Evolutionary conservation across 2,329 filamentous ascomycete genomes (phyloP).

Genomic region (Grosmannia huntii): DNA sequence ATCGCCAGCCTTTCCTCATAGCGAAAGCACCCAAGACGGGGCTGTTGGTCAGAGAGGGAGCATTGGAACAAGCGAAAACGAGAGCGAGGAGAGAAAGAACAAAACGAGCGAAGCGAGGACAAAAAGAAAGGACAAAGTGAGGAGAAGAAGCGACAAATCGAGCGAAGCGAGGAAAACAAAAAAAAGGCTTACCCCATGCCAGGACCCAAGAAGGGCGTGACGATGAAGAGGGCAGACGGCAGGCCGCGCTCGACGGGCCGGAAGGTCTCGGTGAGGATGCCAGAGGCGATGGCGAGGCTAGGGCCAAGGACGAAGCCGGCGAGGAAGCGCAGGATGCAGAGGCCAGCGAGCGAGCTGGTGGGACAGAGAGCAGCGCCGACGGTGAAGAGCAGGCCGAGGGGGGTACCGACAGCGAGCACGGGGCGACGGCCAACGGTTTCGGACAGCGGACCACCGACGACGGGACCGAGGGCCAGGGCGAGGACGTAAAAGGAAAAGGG

Average conservation of each 20-base stretch:
- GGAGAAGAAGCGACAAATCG: not conserved
- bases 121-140: not conserved
- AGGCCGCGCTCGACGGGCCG: conserved; percentile 26
- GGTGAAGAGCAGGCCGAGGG: conserved; percentile 40
- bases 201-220: conserved; percentile 40
- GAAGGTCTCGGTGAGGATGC: conserved; percentile 37
- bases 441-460: conserved; percentile 44
- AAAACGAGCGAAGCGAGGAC: not conserved
- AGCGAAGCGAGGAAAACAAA: not conserved
- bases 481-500: conserved; percentile 47
- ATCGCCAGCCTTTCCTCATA: conserved; percentile 35
- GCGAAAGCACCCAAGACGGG: conserved; percentile 37
- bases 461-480: conserved; percentile 46
- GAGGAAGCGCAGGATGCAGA: conserved; percentile 44
- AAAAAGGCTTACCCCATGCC: conserved; percentile 30
- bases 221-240: conserved; percentile 30
- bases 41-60: conserved; percentile 13
- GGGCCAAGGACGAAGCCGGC: conserved; percentile 39
- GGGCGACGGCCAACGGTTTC: conserved; percentile 43
- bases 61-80: not conserved
- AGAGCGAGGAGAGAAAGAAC: not conserved
- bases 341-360: conserved; percentile 27
- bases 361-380: conserved; percentile 36
- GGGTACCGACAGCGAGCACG: conserved; percentile 34
- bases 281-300: conserved; percentile 34